Evolutionary conservation across 805 yeast genomes (phyloP), one percentile per base, ranked within the genome.

Genomic region (Torulaspora delbrueckii): DNA sequence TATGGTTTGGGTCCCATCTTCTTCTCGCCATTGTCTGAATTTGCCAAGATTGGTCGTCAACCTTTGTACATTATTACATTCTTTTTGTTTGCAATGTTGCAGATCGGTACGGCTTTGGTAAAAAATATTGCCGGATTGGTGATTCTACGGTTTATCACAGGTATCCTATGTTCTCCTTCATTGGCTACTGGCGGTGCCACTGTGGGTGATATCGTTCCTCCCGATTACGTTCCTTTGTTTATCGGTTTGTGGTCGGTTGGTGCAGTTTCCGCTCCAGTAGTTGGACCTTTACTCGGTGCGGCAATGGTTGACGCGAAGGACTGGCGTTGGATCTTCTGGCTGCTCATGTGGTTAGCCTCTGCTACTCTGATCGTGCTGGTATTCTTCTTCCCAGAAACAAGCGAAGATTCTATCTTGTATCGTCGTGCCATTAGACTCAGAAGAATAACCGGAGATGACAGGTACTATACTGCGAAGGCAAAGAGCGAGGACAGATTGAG

Each of bases 1-100:
- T 79, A 81, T 55, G 85, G 81, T 42, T 40, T 78, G 14, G 84
- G 84, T 1, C 84, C 84, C 2, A 66, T 80, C 67, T 50, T 78
- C 2, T 75, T 78, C 43, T 74, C 82, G 0, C 85, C 86, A 3
- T 52, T 81, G 49, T 74, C 81, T 10, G 86, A 81, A 57, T 69
- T 76, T 39, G 75, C 79, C 2, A 57, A 61, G 3, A 59, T 77
- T 39, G 85, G 85, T 10, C 70, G 84, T 50, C 76, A 75, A 44
- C 65, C 71, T 25, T 70, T 77, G 33, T 80, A 78, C 50, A 65
- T 73, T 27, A 40, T 63, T 16, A 69, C 83, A 2, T 60, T 78
- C 30, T 63, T 76, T 45, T 36, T 77, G 2, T 81, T 77, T 50
- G 58, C 69, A 43, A 62, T 76, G 8, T 60, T 81, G 32, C 84